Base-by-base conservation (phyloP, 208 protist genomes). In the Leishmania arabica region DNA sequence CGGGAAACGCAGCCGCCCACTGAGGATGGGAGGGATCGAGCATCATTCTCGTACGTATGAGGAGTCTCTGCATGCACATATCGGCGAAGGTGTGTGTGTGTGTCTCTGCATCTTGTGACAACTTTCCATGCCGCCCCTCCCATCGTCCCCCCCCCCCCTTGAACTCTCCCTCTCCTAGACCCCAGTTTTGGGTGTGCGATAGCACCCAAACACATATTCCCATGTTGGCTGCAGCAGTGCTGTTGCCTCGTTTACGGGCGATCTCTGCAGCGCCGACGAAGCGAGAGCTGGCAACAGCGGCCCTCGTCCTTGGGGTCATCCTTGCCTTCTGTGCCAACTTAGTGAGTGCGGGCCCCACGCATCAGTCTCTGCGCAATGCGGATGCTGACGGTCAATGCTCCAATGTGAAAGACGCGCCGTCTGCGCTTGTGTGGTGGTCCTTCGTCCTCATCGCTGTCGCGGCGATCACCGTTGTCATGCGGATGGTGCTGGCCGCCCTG, bases 401-500 rank as follows among this genome's bases (percentile, higher is more conserved):
- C 24, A 49, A 72, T 6, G 31, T 45, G 27, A 31, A 6, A 9
- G 31, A 58, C 1, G 71, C 51, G 45, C 40, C n/a, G 19, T 27
- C 11, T 47, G 2, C 15, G 47, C 6, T 37, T 3, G 13, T 3
- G 11, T 81, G 60, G 77, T 81, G 77, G 77, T 21, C 49, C 4
- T 17, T 15, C 40, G 37, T 85, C 21, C 62, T 81, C 37, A 1
- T 77, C 21, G 60, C 58, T n/a, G 62, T 78, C 40, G 72, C 75
- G 11, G 27, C 17, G 49, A n/a, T 73, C 6, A 62, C 69, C n/a
- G 42, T 70, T 2, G 64, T 66, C 6, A 51, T 71, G 31, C 8
- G 54, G 21, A 34, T 34, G 8, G 40, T 71, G 51, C 37, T 78
- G 19, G 31, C 62, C 4, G 60, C 75, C 34, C 49, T 62, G 9